Evolutionary conservation across 2,329 filamentous ascomycete genomes (phyloP), one percentile per base, ranked within the genome.

Genomic region (Pseudocercospora ulei): DNA sequence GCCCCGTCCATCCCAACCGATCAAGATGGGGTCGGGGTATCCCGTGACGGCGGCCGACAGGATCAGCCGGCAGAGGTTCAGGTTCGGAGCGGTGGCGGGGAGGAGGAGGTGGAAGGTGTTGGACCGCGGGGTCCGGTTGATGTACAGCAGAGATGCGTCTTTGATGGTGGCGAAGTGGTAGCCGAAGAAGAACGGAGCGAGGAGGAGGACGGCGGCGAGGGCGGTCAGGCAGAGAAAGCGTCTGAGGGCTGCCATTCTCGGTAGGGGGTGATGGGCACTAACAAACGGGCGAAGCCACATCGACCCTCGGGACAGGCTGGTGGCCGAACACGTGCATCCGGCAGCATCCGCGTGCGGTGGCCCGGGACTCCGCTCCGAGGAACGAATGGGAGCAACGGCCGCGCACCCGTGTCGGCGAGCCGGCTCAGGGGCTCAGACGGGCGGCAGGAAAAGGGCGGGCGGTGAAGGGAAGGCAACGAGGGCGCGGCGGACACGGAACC

Each of bases 1-100:
- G 29, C 52, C 47, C 27, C 38, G 35, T n/a, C 46, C 47, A 18
- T 41, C 46, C 49, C 49, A 52, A n/a, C 49, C 49, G 17, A 54
- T 43, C 31, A 55, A 45, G 20, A 51, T 48, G 4, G 54, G 52
- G 18, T 44, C 48, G 3, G 54, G 52, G 23, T 53, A 56, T n/a
- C 49, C 48, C 7, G 52, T 44, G 14, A 55, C 43, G 6, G 44
- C 50, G 5, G 44, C 51, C 3, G 43, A 43, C 4, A 51, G 35
- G 16, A 52, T 36, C 4, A 50, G 36, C 27, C 42, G 44, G 37
- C 49, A 52, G 24, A 52, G 40, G 27, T 52, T 38, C 17, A 43
- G 17, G 16, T 46, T 50, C 6, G 44, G 38, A 5, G 36, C 42
- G 4, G 47, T 48, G 2, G 47, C 47, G 7, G 49, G 49, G 5